Conservation (phyloP, 2,329 filamentous ascomycete genomes). For the Paracamarosporium sp. region DNA sequence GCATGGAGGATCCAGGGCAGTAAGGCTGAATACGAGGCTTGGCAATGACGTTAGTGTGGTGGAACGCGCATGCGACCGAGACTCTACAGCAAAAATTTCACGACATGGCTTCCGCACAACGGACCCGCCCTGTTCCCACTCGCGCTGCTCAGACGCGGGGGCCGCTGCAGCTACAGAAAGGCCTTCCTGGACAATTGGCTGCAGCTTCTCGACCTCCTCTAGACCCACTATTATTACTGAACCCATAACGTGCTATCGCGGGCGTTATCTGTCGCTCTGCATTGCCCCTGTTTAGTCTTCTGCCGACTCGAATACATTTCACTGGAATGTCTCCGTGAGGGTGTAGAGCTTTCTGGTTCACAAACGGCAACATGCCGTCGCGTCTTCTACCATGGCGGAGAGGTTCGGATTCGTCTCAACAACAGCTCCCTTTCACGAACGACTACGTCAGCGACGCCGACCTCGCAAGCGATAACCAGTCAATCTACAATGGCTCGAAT, state of each 20-base stretch:
- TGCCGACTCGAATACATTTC: no score
- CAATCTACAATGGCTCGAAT: slow-evolving; percentile 29
- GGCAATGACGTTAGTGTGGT: slow-evolving; percentile 8
- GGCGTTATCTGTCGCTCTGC: slow-evolving; percentile 1
- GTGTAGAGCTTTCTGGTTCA: not conserved
- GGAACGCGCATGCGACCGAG: not conserved
- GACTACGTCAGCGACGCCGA: slow-evolving; percentile 38
- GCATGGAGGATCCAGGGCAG: not conserved
- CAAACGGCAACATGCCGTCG: slow-evolving; percentile 26
- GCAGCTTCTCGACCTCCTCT: not conserved
- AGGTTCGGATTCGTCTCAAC: slow-evolving; percentile 24
- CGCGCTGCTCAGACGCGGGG: not conserved
- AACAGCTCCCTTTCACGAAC: slow-evolving; percentile 41
- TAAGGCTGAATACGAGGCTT: slow-evolving; percentile 5
- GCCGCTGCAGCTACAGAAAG: not conserved
- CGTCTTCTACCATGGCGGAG: slow-evolving; percentile 24
- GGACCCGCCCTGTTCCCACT: not conserved
- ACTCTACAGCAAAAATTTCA: slow-evolving; percentile 6
- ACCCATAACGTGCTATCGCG: not conserved
- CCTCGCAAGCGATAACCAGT: slow-evolving; percentile 26
- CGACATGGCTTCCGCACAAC: slow-evolving; percentile 2
- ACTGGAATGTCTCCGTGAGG: not conserved
- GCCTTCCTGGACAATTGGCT: not conserved
- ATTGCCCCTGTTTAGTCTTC: not conserved
- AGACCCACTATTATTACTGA: slow-evolving; percentile 1